A percentile compares a stretch with the other conserved stretches of the same genome.
Evolutionary conservation across 179 eudicot genomes (phyloP).

Genomic region (Silene coronaria): DNA sequence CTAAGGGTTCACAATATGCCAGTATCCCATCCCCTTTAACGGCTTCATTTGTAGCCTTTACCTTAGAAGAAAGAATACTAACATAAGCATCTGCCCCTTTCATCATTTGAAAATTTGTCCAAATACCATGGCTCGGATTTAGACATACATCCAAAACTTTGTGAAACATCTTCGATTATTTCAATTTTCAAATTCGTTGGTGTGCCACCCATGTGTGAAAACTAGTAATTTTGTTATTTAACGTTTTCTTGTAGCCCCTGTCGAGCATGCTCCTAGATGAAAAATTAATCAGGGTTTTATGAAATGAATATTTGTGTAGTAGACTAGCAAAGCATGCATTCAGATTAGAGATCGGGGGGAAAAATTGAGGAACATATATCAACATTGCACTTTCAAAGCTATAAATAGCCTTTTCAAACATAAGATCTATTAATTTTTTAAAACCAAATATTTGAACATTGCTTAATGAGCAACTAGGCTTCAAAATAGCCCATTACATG

Average conservation of each 20-base stretch:
- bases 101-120: not conserved
- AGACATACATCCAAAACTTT: not conserved
- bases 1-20: not conserved
- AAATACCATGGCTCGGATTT: not conserved
- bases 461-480: not conserved
- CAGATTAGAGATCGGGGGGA: not conserved
- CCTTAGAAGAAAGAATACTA: not conserved
- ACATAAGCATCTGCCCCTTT: not conserved
- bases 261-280: not conserved
- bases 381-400: constrained; percentile 1
- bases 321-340: constrained; percentile 4
- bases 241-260: not conserved
- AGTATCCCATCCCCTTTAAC: not conserved
- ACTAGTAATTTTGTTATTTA: not conserved
- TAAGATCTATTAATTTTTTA: not conserved
- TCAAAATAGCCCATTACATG: not conserved
- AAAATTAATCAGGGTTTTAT: not conserved
- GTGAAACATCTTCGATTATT: not conserved
- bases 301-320: not conserved
- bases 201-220: not conserved
- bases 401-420: not conserved
- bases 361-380: not conserved
- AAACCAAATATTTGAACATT: not conserved
- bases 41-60: not conserved
- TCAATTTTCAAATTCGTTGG: not conserved